Conservation (phyloP, 306 rosid genomes). For the Vigna trinervia region DNA sequence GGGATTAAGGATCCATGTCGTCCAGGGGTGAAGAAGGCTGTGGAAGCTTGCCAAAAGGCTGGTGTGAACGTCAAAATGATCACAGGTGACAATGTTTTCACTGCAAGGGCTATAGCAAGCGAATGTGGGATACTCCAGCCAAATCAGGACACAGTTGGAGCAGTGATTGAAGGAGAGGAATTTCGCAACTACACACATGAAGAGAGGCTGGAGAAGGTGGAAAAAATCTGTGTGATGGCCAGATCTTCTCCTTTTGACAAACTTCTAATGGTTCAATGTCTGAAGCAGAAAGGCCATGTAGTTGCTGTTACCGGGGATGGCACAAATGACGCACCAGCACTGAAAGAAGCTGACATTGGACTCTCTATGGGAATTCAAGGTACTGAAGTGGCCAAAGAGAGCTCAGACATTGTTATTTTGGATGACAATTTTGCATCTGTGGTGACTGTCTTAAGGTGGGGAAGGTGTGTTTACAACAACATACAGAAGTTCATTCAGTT, state of each 20-base stretch:
- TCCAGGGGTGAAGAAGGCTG: slow-evolving; percentile 35
- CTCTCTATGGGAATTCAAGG: slow-evolving; percentile 55
- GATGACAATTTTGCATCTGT: slow-evolving; percentile 48
- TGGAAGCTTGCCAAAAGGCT: slow-evolving; percentile 45
- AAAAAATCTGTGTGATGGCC: slow-evolving; percentile 50
- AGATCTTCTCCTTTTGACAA: slow-evolving; percentile 53
- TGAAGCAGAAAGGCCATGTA: slow-evolving; percentile 48
- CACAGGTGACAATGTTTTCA: slow-evolving; percentile 52
- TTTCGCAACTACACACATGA: slow-evolving; percentile 45
- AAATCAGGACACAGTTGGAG: slow-evolving; percentile 21
- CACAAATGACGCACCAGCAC: slow-evolving; percentile 52
- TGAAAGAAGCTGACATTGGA: slow-evolving; percentile 53
- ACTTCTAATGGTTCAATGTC: slow-evolving; percentile 50
- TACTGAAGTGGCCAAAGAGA: slow-evolving; percentile 52
- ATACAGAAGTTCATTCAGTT: slow-evolving; percentile 50
- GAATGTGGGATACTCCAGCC: slow-evolving; percentile 48
- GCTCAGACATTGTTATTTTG: slow-evolving; percentile 50
- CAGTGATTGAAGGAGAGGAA: slow-evolving; percentile 50
- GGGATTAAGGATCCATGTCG: slow-evolving; percentile 55
- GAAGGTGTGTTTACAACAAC: slow-evolving; percentile 51
- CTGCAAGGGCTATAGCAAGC: slow-evolving; percentile 50
- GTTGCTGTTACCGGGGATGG: slow-evolving; percentile 53
- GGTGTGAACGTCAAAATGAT: slow-evolving; percentile 52
- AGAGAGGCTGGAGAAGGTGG: slow-evolving; percentile 47
- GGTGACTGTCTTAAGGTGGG: slow-evolving; percentile 49